Evolutionary conservation across 1,139 yeast species (phyloP).

Genomic region (Blastobotrys petasosporus): DNA sequence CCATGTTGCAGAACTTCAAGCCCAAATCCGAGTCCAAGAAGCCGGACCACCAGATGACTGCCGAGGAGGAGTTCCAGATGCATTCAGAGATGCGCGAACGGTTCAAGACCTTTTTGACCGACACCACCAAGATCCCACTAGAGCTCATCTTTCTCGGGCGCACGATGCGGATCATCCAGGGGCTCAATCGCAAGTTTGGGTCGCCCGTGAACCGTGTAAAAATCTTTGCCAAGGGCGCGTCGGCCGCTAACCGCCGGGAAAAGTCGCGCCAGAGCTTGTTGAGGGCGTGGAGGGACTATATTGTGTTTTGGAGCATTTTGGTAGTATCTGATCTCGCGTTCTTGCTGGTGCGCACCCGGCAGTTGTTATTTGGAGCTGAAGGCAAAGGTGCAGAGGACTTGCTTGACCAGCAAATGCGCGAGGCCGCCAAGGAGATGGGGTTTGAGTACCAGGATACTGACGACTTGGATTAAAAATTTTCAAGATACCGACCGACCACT

Average conservation of each 20-base stretch:
- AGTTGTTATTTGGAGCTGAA: slow-evolving; percentile 31
- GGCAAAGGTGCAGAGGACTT: slow-evolving; percentile 13
- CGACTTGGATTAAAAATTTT: neutral
- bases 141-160: slow-evolving; percentile 61
- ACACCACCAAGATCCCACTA: slow-evolving; percentile 60
- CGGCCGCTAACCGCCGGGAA: slow-evolving; percentile 16
- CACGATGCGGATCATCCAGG: slow-evolving; percentile 70
- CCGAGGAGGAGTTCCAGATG: slow-evolving; percentile 35
- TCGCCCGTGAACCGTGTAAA: slow-evolving; percentile 70
- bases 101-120: slow-evolving; percentile 49
- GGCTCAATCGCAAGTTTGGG: slow-evolving; percentile 57
- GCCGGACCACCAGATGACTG: slow-evolving; percentile 5
- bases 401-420: slow-evolving; percentile 13
- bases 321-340: slow-evolving; percentile 43
- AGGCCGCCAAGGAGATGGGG: slow-evolving; percentile 12
- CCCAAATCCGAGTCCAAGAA: neutral
- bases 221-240: slow-evolving; percentile 52
- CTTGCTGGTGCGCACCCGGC: slow-evolving; percentile 35
- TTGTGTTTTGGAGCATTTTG: slow-evolving; percentile 38
- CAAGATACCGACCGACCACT: too few species aligned
- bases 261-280: slow-evolving; percentile 4
- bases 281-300: slow-evolving; percentile 26
- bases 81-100: slow-evolving; percentile 37
- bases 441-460: slow-evolving; percentile 6
- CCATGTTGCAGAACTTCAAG: slow-evolving; percentile 46